Evolutionary conservation across 2,329 filamentous ascomycete species (phyloP).

Genomic region (Biscogniauxia sp.): DNA sequence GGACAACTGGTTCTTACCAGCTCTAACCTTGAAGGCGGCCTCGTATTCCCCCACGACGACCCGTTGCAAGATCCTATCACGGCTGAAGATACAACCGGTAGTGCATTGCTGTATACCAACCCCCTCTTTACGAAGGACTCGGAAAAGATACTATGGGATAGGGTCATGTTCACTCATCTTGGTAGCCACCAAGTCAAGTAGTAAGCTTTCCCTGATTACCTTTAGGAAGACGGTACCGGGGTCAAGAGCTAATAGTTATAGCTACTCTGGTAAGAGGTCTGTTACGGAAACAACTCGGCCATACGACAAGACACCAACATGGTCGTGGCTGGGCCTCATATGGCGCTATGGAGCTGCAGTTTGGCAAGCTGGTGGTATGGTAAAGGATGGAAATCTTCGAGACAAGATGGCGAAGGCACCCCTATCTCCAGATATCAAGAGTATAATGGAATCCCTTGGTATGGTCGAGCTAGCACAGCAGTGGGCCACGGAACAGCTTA

Average conservation of each 20-base stretch:
- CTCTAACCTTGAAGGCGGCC: slow-evolving; percentile 11
- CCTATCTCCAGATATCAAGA: slow-evolving; percentile 7
- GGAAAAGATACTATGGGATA: slow-evolving; percentile 16
- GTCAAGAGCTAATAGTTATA: slow-evolving; percentile 3
- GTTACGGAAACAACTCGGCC: slow-evolving; percentile 16
- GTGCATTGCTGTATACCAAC: slow-evolving; percentile 21
- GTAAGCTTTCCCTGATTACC: slow-evolving; percentile 13
- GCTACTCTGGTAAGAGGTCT: slow-evolving; percentile 14
- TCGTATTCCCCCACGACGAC: slow-evolving; percentile 22
- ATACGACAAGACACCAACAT: slow-evolving; percentile 17
- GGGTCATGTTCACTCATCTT: slow-evolving; percentile 19
- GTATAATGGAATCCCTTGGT: slow-evolving; percentile 16
- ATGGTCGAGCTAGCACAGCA: slow-evolving; percentile 10
- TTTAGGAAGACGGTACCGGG: no score
- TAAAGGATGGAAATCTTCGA: slow-evolving; percentile 12
- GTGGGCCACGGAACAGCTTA: slow-evolving; percentile 9
- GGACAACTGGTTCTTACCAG: slow-evolving; percentile 21
- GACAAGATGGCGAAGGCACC: slow-evolving; percentile 11
- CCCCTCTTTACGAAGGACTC: slow-evolving; percentile 23
- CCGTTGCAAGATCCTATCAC: slow-evolving; percentile 18
- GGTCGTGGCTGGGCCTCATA: slow-evolving; percentile 17
- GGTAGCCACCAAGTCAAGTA: slow-evolving; percentile 20
- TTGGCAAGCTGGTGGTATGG: slow-evolving; percentile 15
- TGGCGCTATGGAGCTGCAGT: slow-evolving; percentile 22
- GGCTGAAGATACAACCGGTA: slow-evolving; percentile 26